A percentile compares a stretch with the other conserved stretches of the same genome.
Evolutionary conservation across 805 yeast species (phyloP).

Genomic region (Zygosaccharomyces rouxii): DNA sequence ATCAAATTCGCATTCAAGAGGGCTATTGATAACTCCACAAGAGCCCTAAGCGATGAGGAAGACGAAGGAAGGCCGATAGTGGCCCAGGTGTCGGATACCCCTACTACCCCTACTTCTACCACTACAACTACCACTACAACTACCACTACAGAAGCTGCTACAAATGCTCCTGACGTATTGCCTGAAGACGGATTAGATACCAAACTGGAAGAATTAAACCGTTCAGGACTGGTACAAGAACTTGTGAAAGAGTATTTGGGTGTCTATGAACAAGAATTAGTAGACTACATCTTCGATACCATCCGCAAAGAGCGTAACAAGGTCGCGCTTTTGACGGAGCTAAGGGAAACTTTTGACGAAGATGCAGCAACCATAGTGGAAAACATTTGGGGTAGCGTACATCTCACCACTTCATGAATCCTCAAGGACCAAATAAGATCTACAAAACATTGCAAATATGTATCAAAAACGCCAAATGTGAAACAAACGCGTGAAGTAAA

Average conservation of each 20-base stretch:
- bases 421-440: not conserved
- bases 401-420: slow-evolving; percentile 8
- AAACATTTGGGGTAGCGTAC: slow-evolving; percentile 28
- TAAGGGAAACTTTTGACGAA: slow-evolving; percentile 34
- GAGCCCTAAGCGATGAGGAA: not conserved
- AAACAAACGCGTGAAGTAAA: slow-evolving; percentile 1
- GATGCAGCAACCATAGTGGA: slow-evolving; percentile 29
- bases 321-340: slow-evolving; percentile 23
- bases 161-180: slow-evolving; percentile 10
- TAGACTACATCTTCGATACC: slow-evolving; percentile 31
- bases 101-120: not conserved
- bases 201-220: slow-evolving; percentile 16
- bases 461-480: slow-evolving; percentile 1
- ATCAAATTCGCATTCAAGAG: slow-evolving; percentile 28
- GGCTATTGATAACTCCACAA: slow-evolving; percentile 20
- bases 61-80: not conserved
- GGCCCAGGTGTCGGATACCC: not conserved
- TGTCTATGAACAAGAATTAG: slow-evolving; percentile 33
- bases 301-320: slow-evolving; percentile 25
- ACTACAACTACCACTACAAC: not conserved
- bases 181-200: slow-evolving; percentile 16
- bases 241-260: slow-evolving; percentile 33
- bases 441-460: not conserved
- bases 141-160: not conserved
- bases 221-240: slow-evolving; percentile 27